Evolutionary conservation across 805 yeast species (phyloP).

Genomic region (Wickerhamomyces rabaulensis): DNA sequence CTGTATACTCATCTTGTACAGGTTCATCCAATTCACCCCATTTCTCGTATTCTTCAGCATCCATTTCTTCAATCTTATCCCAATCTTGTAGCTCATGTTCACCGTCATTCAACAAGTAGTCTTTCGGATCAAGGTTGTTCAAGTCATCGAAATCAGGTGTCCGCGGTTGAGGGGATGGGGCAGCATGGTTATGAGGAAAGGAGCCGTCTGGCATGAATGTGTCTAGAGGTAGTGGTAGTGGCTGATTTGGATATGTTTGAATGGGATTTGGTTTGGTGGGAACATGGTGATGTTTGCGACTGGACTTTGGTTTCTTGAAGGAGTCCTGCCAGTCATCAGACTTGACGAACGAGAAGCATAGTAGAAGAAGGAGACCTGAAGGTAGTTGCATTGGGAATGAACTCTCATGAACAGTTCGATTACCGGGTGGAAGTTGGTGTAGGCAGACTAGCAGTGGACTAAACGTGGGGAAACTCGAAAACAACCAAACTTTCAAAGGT

Average conservation of each 20-base stretch:
- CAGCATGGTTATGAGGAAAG: not conserved
- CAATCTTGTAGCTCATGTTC: not conserved
- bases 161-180: not conserved
- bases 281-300: not conserved
- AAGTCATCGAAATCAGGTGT: not conserved
- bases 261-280: not conserved
- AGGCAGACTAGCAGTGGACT: too few species aligned
- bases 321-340: not conserved
- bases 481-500: too few species aligned
- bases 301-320: not conserved
- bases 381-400: not conserved
- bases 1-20: not conserved
- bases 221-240: too few species aligned
- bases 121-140: conserved; percentile 7
- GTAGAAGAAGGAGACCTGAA: not conserved
- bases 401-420: not conserved
- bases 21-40: conserved; percentile 5
- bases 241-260: too few species aligned
- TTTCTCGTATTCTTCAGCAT: not conserved
- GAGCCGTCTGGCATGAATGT: too few species aligned
- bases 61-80: conserved; percentile 2
- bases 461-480: too few species aligned
- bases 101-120: conserved; percentile 10
- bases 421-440: too few species aligned
- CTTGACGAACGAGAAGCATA: not conserved